phyloP scores from a whole-genome alignment of 2,329 filamentous ascomycete species.

The Coccinonectria pachysandricola region DNA sequence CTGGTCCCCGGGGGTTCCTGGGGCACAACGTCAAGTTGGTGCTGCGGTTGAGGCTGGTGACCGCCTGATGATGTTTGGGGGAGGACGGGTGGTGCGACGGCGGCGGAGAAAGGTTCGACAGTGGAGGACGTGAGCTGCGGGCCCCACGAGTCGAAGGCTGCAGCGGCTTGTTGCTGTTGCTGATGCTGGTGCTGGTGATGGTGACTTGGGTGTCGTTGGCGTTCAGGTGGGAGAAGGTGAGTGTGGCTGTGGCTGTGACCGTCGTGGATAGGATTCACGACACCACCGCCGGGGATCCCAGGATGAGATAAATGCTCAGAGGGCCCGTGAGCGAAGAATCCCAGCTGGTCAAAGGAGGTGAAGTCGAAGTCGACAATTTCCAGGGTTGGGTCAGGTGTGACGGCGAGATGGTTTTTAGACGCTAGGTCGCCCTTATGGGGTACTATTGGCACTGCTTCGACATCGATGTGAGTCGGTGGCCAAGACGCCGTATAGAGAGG shows the following conservation, averaged over 20 bases:
- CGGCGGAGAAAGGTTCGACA: conserved; percentile 3
- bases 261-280: too few relatives aligned
- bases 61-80: conserved; percentile 5
- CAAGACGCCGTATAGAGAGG: conserved; percentile 3
- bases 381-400: conserved; percentile 20
- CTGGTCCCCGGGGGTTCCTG: conserved; percentile 7
- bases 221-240: neutral
- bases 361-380: conserved; percentile 26
- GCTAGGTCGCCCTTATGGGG: conserved; percentile 14
- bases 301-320: conserved; percentile 22
- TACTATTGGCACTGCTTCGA: conserved; percentile 20
- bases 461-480: conserved; percentile 17
- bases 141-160: conserved; percentile 17
- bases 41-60: neutral
- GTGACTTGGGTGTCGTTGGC: neutral
- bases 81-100: conserved; percentile 10
- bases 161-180: neutral
- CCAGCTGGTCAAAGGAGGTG: conserved; percentile 24
- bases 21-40: conserved; percentile 6
- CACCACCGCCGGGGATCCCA: conserved; percentile 7
- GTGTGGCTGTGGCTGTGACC: conserved; percentile 9
- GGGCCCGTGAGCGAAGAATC: conserved; percentile 17
- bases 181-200: neutral
- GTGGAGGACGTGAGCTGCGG: conserved; percentile 7
- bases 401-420: conserved; percentile 16